These are phyloP conservation scores for Xylaria sp. DNA, from an alignment of 495 filamentous ascomycete genomes.

Conservation along the genomic window DNA sequence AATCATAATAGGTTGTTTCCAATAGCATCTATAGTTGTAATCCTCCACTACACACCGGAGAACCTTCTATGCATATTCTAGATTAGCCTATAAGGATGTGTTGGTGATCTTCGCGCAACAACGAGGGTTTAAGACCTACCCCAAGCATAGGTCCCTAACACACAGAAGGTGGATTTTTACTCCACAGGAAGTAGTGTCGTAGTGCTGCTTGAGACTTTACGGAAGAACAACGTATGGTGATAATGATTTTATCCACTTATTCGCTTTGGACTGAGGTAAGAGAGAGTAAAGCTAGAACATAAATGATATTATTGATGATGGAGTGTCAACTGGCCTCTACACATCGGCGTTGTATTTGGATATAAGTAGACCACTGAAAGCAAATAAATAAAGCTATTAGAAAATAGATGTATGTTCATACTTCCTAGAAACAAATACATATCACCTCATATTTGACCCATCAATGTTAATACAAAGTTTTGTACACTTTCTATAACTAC, in stretches of 20 bases:
- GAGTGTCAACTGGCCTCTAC: not conserved
- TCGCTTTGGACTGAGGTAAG: not conserved
- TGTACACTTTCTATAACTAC: not conserved
- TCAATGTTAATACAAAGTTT: not conserved
- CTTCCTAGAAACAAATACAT: not conserved
- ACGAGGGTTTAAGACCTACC: too few species aligned
- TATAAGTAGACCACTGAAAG: not conserved
- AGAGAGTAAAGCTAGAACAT: not conserved
- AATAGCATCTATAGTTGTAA: not conserved
- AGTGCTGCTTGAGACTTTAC: not conserved
- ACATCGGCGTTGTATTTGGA: not conserved
- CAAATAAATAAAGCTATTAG: not conserved
- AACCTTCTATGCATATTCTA: too few species aligned
- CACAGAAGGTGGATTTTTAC: not conserved
- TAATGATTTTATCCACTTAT: not conserved
- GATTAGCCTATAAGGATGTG: too few species aligned
- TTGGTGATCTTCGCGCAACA: too few species aligned
- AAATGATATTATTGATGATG: not conserved
- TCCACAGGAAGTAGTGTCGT: not conserved
- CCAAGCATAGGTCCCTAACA: not conserved
- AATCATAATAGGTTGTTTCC: not conserved
- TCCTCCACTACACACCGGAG: too few species aligned
- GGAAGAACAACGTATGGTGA: not conserved
- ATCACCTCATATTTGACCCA: not conserved
- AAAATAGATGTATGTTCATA: too few species aligned